Evolutionary conservation across 345 rosid genomes (phyloP), one percentile per base, ranked within the genome.

Genomic region (Camelina sativa): DNA sequence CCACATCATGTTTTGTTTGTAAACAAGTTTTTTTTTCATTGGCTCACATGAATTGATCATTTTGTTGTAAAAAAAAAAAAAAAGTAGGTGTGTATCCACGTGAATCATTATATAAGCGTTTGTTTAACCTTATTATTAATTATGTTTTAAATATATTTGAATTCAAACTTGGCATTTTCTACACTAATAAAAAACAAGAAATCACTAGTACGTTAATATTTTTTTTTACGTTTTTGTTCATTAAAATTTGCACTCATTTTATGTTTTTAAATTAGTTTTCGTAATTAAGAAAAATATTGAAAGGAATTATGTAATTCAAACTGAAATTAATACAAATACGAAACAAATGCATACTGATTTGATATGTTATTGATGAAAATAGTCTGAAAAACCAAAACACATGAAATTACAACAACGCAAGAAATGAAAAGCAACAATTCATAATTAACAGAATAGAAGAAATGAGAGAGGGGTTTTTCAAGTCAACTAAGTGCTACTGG

Each of bases 351-450:
- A 44, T 11, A 11, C 11, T 44, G 15, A 40, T 44, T 25, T 46
- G n/a, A 15, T 25, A 43, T 44, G 22, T 19, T n/a, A n/a, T 63
- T n/a, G 6, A 23, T 62, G n/a, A 40, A 19, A 40, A 38, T 2
- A 69, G 28, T 40, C 4, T 57, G 59, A 22, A 50, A 60, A 71
- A 64, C 12, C 3, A 30, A 61, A 61, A 60, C 60, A 71, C 7
- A 23, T 51, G 15, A 71, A 51, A 71, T 6, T 22, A 41, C 23
- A 41, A 2, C 12, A 40, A 40, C 43, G 1, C 3, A 40, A 3
- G 13, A 40, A 1, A 40, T 13, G 5, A 22, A 41, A 23, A 57
- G 19, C 20, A 34, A 58, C 62, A 34, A 34, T 34, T 58, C 43
- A 0, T 3, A 59, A 34, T 52, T 3, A 51, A 10, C 15, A 7